phyloP scores from a whole-genome alignment of 176 grass and related monocot genomes.

The sorghum (Sorghum bicolor) region DNA sequence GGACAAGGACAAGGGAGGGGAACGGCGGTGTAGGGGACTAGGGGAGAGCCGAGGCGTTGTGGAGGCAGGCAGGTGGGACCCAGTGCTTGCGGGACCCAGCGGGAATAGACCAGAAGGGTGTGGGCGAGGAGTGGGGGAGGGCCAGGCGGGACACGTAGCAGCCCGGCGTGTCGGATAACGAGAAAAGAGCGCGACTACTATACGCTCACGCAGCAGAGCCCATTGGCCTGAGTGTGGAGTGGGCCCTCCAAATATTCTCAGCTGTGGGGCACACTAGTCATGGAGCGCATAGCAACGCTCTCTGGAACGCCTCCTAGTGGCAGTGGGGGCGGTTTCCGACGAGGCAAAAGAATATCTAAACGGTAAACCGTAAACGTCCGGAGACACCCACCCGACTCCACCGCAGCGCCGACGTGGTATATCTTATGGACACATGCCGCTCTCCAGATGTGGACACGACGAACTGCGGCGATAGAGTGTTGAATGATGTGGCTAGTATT shows the following conservation, averaged over 20 bases:
- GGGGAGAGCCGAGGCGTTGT: neutral
- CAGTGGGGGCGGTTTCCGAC: too few relatives aligned
- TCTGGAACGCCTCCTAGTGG: too few relatives aligned
- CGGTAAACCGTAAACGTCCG: too few relatives aligned
- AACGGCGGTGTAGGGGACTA: neutral
- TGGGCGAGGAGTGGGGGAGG: neutral
- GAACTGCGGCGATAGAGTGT: neutral
- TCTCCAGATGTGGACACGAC: neutral
- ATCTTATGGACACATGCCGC: neutral
- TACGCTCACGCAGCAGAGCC: neutral
- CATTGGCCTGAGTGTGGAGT: neutral
- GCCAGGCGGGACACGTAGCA: neutral
- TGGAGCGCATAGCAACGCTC: too few relatives aligned
- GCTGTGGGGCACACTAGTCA: neutral
- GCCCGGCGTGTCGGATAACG: neutral
- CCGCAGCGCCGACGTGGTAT: neutral
- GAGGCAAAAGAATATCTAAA: too few relatives aligned
- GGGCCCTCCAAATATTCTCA: neutral
- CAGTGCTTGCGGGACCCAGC: neutral
- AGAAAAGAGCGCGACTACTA: neutral
- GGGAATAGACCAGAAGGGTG: neutral
- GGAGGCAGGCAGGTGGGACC: neutral
- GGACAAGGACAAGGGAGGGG: neutral
- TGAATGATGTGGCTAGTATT: too few relatives aligned
- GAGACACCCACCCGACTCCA: too few relatives aligned